A percentile compares a stretch with the other conserved stretches of the same genome.
Evolutionary conservation across 2,329 filamentous ascomycete species (phyloP).

Genomic region (Trichoderma lentiforme): DNA sequence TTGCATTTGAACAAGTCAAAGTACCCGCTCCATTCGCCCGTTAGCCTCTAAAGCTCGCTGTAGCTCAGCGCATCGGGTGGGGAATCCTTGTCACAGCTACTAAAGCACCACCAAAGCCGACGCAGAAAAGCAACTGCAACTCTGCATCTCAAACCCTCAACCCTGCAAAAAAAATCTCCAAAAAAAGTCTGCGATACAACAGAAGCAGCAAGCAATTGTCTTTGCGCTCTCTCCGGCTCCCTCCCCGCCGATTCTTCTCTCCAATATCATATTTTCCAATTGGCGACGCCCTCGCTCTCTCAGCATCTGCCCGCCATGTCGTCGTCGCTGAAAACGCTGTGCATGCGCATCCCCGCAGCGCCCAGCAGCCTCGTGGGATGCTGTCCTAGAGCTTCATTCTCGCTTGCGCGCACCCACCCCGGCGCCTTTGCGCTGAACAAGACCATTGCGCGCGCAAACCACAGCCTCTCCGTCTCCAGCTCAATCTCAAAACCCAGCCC

Average conservation of each 20-base stretch:
- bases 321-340: constrained; percentile 32
- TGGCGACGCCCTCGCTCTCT: not conserved
- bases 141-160: constrained; percentile 1
- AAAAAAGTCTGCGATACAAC: not conserved
- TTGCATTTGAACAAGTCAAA: not conserved
- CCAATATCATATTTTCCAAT: not conserved
- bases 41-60: not conserved
- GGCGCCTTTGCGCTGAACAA: not conserved
- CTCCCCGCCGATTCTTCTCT: not conserved
- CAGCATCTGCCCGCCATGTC: constrained; percentile 25
- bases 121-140: not conserved
- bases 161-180: not conserved
- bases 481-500: not conserved
- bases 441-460: constrained; percentile 1
- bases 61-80: not conserved
- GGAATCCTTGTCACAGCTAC: not conserved
- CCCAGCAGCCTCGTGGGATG: constrained; percentile 26
- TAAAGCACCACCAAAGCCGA: not conserved
- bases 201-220: not conserved
- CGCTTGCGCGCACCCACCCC: constrained; percentile 23
- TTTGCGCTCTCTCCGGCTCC: not conserved
- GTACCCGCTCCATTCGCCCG: not conserved
- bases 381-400: constrained; percentile 31
- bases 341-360: constrained; percentile 31
- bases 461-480: constrained; percentile 2